A percentile compares a stretch with the other conserved stretches of the same genome.
Evolutionary conservation across 129 eudicot species (phyloP).

Genomic region (Apium graveolens): DNA sequence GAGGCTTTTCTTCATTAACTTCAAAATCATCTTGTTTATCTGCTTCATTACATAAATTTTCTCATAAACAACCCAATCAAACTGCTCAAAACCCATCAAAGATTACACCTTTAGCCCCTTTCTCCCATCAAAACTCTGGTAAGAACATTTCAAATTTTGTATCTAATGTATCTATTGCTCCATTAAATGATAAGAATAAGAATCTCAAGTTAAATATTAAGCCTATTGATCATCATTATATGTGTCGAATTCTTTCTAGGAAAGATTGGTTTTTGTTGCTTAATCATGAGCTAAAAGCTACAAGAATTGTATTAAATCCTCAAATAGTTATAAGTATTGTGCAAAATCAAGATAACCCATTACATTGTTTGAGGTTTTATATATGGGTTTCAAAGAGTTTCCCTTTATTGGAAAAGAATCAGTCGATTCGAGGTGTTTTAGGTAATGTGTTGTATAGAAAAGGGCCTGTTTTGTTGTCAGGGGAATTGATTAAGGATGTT

Average conservation of each 20-base stretch:
- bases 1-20: slow-evolving; percentile 63
- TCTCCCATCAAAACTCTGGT: slow-evolving; percentile 19
- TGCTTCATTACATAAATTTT: neutral
- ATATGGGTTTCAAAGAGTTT: slow-evolving; percentile 59
- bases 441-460: slow-evolving; percentile 49
- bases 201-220: slow-evolving; percentile 12
- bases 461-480: slow-evolving; percentile 76
- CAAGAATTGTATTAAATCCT: slow-evolving; percentile 40
- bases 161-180: slow-evolving; percentile 43
- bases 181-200: neutral
- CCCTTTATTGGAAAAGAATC: slow-evolving; percentile 48
- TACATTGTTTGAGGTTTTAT: slow-evolving; percentile 54
- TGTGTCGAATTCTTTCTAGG: slow-evolving; percentile 47
- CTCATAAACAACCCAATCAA: slow-evolving; percentile 23
- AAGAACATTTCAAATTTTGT: slow-evolving; percentile 11
- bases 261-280: slow-evolving; percentile 86
- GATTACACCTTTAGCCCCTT: neutral
- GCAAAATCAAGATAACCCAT: slow-evolving; percentile 80
- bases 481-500: slow-evolving; percentile 47
- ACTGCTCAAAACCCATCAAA: slow-evolving; percentile 22
- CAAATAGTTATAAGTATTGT: slow-evolving; percentile 46
- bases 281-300: slow-evolving; percentile 48
- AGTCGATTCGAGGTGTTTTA: slow-evolving; percentile 43
- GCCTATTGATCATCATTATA: slow-evolving; percentile 51
- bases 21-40: slow-evolving; percentile 49